phyloP scores from a whole-genome alignment of 495 filamentous ascomycete species.

The Aspergillus funiculosus region DNA sequence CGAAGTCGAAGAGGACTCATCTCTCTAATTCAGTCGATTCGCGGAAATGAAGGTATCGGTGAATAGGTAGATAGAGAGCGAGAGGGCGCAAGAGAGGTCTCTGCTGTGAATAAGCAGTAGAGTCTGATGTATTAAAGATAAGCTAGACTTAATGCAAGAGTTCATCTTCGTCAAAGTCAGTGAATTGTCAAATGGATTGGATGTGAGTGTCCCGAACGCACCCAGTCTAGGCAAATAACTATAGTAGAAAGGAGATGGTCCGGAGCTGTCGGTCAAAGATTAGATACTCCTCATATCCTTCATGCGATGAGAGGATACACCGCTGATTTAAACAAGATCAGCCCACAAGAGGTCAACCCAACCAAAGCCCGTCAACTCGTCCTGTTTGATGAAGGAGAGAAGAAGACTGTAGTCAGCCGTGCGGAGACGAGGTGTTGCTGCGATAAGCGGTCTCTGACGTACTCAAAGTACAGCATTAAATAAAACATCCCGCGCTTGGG shows the following conservation, averaged over 20 bases:
- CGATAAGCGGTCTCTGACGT: constrained; percentile 23
- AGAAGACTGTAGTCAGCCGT: constrained; percentile 5
- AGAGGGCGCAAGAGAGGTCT: not conserved
- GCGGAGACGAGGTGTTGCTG: constrained; percentile 5
- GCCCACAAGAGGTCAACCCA: not conserved
- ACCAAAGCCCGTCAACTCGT: not conserved
- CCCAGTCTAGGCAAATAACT: too few species aligned
- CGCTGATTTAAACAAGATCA: not conserved
- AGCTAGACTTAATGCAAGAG: not conserved
- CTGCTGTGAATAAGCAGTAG: too few species aligned
- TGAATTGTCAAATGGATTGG: too few species aligned
- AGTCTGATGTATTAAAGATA: not conserved
- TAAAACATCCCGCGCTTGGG: constrained; percentile 7
- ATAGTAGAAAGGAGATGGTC: too few species aligned
- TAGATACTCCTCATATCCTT: not conserved
- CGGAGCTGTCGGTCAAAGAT: too few species aligned
- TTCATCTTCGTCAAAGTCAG: too few species aligned
- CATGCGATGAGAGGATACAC: not conserved
- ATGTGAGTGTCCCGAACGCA: too few species aligned
- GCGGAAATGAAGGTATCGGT: not conserved
- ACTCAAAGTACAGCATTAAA: constrained; percentile 1
- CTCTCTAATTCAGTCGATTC: not conserved
- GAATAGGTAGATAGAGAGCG: not conserved
- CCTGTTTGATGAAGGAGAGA: not conserved
- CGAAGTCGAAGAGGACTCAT: constrained; percentile 52